Conservation (phyloP, 2,329 filamentous ascomycete species). For the Colletotrichum shisoi region DNA sequence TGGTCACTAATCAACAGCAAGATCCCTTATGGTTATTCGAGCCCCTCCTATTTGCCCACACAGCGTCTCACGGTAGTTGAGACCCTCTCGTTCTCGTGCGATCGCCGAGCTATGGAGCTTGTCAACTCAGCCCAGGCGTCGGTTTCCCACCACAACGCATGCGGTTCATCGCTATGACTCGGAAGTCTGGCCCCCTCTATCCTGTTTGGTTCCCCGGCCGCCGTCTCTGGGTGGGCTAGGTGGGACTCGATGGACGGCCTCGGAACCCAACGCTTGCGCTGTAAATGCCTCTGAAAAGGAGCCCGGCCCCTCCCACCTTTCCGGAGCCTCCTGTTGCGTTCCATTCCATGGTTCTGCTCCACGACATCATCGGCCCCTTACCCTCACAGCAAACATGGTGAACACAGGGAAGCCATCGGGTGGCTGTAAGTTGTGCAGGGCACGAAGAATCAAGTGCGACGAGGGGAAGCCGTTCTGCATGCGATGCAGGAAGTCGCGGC, state of each 20-base stretch:
- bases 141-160: conserved; percentile 5
- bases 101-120: conserved; percentile 26
- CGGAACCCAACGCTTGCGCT: conserved; percentile 12
- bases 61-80: not conserved
- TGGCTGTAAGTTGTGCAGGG: conserved; percentile 43
- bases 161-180: conserved; percentile 37
- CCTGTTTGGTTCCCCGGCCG: not conserved
- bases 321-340: not conserved
- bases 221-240: not conserved
- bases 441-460: conserved; percentile 43
- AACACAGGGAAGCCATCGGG: conserved; percentile 44
- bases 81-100: conserved; percentile 12
- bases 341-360: not conserved
- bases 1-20: conserved; percentile 11
- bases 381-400: conserved; percentile 38
- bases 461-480: conserved; percentile 43
- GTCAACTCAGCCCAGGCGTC: conserved; percentile 8
- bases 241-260: conserved; percentile 3
- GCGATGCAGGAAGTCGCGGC: conserved; percentile 42
- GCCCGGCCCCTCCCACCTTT: conserved; percentile 14
- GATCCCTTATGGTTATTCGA: conserved; percentile 1
- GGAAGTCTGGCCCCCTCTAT: conserved; percentile 1
- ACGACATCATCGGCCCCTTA: not conserved
- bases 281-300: conserved; percentile 28
- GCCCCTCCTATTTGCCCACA: conserved; percentile 9